Evolutionary conservation across 257 asterid genomes (phyloP).

Genomic region (Nicotiana tabacum): DNA sequence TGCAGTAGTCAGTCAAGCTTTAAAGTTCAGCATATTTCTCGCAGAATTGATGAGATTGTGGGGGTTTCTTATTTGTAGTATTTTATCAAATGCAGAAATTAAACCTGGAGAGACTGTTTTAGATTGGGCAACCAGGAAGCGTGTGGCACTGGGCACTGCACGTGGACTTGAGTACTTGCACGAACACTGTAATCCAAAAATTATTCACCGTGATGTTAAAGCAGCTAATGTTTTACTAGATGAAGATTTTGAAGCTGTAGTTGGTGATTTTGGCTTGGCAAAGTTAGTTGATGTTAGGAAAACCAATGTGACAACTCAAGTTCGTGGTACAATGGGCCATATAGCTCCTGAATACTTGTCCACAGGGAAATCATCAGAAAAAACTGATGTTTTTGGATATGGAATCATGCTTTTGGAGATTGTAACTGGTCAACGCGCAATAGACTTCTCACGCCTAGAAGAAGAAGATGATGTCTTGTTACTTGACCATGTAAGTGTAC

Average conservation of each 20-base stretch:
- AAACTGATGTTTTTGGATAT: slow-evolving; percentile 93
- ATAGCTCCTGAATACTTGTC: slow-evolving; percentile 97
- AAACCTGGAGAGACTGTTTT: slow-evolving; percentile 78
- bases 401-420: slow-evolving; percentile 93
- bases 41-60: not conserved
- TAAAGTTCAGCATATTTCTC: not conserved
- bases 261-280: slow-evolving; percentile 97
- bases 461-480: slow-evolving; percentile 94
- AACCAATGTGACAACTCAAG: slow-evolving; percentile 95
- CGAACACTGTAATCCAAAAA: slow-evolving; percentile 93
- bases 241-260: slow-evolving; percentile 90
- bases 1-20: not conserved
- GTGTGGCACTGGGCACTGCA: slow-evolving; percentile 87
- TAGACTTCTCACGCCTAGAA: slow-evolving; percentile 93
- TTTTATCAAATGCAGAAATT: slow-evolving; percentile 44
- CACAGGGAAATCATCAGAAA: slow-evolving; percentile 93
- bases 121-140: slow-evolving; percentile 81
- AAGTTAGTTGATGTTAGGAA: slow-evolving; percentile 82
- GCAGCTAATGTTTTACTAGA: slow-evolving; percentile 97
- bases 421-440: slow-evolving; percentile 94
- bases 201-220: slow-evolving; percentile 92
- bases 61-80: slow-evolving; percentile 3
- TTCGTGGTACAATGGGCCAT: slow-evolving; percentile 99
- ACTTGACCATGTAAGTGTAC: slow-evolving; percentile 78
- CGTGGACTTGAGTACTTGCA: slow-evolving; percentile 94